These are phyloP conservation scores for Amoeboaphelidium occidentale DNA, from an alignment of 371 early-diverging fungal genomes.

Conservation along the genomic window DNA sequence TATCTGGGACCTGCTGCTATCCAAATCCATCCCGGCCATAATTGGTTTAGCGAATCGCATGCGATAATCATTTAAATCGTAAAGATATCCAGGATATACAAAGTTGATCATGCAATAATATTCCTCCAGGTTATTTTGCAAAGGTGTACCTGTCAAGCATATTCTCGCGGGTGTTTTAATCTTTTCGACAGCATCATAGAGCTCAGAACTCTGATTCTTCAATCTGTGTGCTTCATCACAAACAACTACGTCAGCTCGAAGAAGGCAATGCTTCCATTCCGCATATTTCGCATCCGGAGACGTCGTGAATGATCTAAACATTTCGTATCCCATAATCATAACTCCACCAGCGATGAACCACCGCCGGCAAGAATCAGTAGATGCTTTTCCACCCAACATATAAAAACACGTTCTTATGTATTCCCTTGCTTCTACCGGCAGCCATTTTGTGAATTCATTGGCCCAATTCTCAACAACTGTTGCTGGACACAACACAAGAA, in stretches of 20 bases:
- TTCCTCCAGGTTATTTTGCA: conserved; percentile 21
- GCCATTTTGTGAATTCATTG: not conserved
- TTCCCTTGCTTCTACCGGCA: not conserved
- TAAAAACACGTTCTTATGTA: not conserved
- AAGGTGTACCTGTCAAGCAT: conserved; percentile 18
- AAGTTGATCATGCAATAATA: conserved; percentile 15
- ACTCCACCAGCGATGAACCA: not conserved
- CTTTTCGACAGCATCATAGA: conserved; percentile 6
- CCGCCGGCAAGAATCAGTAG: not conserved
- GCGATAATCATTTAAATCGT: not conserved
- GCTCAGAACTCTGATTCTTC: conserved; percentile 15
- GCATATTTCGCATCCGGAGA: not conserved
- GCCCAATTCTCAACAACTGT: not conserved
- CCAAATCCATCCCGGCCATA: not conserved
- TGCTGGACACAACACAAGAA: not conserved
- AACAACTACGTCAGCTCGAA: conserved; percentile 9
- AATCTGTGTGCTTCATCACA: conserved; percentile 21
- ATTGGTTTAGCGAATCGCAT: not conserved
- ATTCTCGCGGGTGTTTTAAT: conserved; percentile 14
- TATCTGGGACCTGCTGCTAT: not conserved
- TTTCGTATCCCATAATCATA: not conserved
- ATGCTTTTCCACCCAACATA: not conserved
- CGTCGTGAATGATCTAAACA: not conserved
- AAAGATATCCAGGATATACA: conserved; percentile 18
- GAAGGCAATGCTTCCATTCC: not conserved